Conservation (phyloP, 169 alveolate species). For the Plasmodium knowlesi region DNA sequence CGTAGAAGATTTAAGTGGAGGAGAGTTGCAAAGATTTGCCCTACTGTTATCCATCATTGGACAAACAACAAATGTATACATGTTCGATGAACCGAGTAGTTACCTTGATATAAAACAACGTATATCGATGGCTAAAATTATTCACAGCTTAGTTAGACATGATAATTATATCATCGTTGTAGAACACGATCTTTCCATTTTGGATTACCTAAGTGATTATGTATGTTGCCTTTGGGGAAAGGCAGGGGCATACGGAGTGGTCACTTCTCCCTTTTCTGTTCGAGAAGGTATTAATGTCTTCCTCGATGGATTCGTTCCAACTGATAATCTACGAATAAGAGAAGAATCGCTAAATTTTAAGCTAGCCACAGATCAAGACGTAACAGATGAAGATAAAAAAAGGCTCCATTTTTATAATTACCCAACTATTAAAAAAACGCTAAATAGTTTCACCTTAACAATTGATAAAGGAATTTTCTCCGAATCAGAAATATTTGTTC, state of each 20-base stretch:
- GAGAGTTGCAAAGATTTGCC: slow-evolving; percentile 98
- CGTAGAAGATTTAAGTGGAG: slow-evolving; percentile 97
- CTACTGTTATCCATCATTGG: slow-evolving; percentile 94
- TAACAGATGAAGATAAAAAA: slow-evolving; percentile 80
- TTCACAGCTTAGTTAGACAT: slow-evolving; percentile 89
- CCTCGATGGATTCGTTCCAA: slow-evolving; percentile 98
- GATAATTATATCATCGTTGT: slow-evolving; percentile 97
- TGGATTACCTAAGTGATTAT: slow-evolving; percentile 98
- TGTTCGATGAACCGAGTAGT: slow-evolving; percentile 99
- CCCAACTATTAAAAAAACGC: slow-evolving; percentile 88
- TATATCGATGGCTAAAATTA: slow-evolving; percentile 95
- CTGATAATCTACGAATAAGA: slow-evolving; percentile 99
- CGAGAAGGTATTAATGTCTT: slow-evolving; percentile 98
- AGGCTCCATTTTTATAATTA: slow-evolving; percentile 85
- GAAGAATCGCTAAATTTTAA: slow-evolving; percentile 96
- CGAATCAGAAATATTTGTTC: slow-evolving; percentile 97
- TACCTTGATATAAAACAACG: slow-evolving; percentile 98
- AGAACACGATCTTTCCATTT: slow-evolving; percentile 99
- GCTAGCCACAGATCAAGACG: slow-evolving; percentile 84
- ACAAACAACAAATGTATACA: slow-evolving; percentile 94
- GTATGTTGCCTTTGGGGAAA: slow-evolving; percentile 99
- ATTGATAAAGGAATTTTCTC: slow-evolving; percentile 95
- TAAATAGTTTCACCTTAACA: slow-evolving; percentile 89
- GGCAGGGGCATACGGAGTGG: slow-evolving; percentile 99
- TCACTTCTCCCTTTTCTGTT: slow-evolving; percentile 99